Evolutionary conservation across 768 basidiomycete species (phyloP).

Genomic region (Lentinula aciculospora): DNA sequence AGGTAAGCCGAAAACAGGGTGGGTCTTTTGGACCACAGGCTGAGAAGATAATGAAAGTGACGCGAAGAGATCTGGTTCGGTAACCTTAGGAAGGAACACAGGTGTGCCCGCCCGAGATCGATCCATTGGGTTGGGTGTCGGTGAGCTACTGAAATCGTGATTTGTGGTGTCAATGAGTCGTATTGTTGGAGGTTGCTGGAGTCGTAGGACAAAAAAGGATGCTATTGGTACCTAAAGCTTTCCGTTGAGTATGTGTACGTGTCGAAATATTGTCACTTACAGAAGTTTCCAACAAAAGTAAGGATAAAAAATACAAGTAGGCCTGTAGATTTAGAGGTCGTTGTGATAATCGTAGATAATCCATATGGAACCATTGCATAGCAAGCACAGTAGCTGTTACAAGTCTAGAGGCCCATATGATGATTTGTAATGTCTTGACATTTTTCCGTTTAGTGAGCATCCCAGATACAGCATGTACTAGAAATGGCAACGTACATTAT

Average conservation of each 20-base stretch:
- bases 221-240: conserved; percentile 38
- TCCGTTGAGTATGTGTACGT: background rate
- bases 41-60: conserved; percentile 61
- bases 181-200: conserved; percentile 67
- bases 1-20: conserved; percentile 65
- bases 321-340: conserved; percentile 28
- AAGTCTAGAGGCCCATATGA: conserved; percentile 54
- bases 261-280: conserved; percentile 32
- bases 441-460: background rate
- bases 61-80: conserved; percentile 56
- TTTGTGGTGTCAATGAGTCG: conserved; percentile 59
- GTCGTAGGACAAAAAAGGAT: conserved; percentile 50
- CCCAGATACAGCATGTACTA: background rate
- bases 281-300: conserved; percentile 45
- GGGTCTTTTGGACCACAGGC: conserved; percentile 38
- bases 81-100: conserved; percentile 12
- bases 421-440: conserved; percentile 50
- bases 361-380: conserved; percentile 34
- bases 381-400: conserved; percentile 41
- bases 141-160: conserved; percentile 26
- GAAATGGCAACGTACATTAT: conserved; percentile 45
- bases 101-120: conserved; percentile 17
- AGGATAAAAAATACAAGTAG: conserved; percentile 41
- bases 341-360: conserved; percentile 29
- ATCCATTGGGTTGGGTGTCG: conserved; percentile 31